These are phyloP conservation scores for Mucuna pruriens DNA, from an alignment of 306 rosid species.

Conservation along the genomic window DNA sequence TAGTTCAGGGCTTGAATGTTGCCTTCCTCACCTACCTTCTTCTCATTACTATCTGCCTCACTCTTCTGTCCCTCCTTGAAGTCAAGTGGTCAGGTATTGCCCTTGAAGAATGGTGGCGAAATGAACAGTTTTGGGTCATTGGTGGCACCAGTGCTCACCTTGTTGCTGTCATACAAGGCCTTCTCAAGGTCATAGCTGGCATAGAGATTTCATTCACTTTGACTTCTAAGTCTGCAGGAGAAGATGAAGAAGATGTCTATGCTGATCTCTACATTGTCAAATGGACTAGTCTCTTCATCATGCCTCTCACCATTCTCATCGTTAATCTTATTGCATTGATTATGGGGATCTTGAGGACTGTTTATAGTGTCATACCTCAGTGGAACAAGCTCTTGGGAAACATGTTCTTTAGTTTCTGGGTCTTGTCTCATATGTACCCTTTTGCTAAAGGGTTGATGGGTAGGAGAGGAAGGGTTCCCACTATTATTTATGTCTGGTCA, in stretches of 20 bases:
- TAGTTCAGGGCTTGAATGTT: slow-evolving; percentile 56
- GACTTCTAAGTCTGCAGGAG: slow-evolving; percentile 10
- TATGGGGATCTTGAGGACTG: slow-evolving; percentile 66
- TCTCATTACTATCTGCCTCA: slow-evolving; percentile 57
- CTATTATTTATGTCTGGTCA: slow-evolving; percentile 74
- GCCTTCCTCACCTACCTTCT: slow-evolving; percentile 66
- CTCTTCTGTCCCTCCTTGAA: slow-evolving; percentile 74
- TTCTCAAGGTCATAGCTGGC: slow-evolving; percentile 1
- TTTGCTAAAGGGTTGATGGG: slow-evolving; percentile 91
- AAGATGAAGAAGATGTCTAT: slow-evolving; percentile 40
- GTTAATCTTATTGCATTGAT: slow-evolving; percentile 58
- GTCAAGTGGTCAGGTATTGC: slow-evolving; percentile 87
- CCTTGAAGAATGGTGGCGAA: slow-evolving; percentile 39
- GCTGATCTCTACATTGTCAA: slow-evolving; percentile 79
- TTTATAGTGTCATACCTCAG: slow-evolving; percentile 75
- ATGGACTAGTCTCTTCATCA: slow-evolving; percentile 82
- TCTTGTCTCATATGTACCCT: slow-evolving; percentile 75
- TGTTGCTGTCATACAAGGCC: slow-evolving; percentile 8
- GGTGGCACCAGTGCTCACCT: slow-evolving; percentile 24
- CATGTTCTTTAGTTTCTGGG: slow-evolving; percentile 54
- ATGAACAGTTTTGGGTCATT: slow-evolving; percentile 24
- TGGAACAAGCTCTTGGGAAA: slow-evolving; percentile 77
- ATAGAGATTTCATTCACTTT: slow-evolving; percentile 18
- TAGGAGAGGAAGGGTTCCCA: slow-evolving; percentile 78
- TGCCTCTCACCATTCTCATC: slow-evolving; percentile 69